Evolutionary conservation across 2,329 filamentous ascomycete genomes (phyloP).

Genomic region (Cadophora sp.): DNA sequence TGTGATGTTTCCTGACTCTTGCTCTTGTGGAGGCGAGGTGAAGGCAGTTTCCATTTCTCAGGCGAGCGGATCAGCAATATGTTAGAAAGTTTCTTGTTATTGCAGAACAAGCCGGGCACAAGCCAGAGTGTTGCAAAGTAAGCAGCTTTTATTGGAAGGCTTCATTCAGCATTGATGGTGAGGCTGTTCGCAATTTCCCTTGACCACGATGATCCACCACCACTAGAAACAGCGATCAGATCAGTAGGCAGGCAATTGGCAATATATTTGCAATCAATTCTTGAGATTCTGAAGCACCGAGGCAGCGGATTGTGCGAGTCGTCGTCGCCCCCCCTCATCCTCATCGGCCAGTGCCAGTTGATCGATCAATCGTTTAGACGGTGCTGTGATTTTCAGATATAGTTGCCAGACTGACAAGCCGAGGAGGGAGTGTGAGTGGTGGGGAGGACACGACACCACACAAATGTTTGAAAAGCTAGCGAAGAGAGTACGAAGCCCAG

Average conservation of each 20-base stretch:
- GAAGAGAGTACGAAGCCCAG: constrained; percentile 1
- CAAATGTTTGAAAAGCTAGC: not conserved
- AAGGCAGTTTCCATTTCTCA: not conserved
- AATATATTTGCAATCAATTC: constrained; percentile 4
- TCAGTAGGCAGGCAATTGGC: not conserved
- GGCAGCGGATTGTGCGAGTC: constrained; percentile 7
- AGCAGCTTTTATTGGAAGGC: constrained; percentile 1
- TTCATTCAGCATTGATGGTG: constrained; percentile 8
- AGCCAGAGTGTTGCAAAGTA: not conserved
- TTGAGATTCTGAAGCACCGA: constrained; percentile 17
- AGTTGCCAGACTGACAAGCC: not conserved
- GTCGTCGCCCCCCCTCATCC: not conserved
- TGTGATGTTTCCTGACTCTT: constrained; percentile 17
- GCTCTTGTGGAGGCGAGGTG: constrained; percentile 15
- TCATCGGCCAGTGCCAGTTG: not conserved
- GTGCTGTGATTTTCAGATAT: constrained; percentile 10
- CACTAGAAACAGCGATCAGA: not conserved
- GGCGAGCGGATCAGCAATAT: constrained; percentile 3
- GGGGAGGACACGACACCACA: not conserved
- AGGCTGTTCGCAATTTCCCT: constrained; percentile 15
- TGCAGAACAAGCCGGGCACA: not conserved
- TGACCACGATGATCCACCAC: constrained; percentile 11
- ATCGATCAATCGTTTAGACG: not conserved
- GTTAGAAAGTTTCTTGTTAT: not conserved
- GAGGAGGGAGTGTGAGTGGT: not conserved